Evolutionary conservation across 345 rosid species (phyloP).

Genomic region (Aegle marmelos): DNA sequence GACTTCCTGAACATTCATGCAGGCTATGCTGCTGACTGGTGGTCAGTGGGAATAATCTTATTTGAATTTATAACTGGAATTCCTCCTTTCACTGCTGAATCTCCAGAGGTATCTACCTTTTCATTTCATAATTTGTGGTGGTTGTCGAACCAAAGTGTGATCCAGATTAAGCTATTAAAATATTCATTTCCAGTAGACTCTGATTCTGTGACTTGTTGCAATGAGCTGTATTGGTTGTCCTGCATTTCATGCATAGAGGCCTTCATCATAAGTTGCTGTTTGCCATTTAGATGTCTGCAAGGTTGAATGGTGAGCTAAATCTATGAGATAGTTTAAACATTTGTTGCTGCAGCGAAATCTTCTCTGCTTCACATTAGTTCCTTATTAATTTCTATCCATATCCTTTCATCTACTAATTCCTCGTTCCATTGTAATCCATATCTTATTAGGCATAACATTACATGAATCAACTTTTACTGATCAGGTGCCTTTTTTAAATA

Average conservation of each 20-base stretch:
- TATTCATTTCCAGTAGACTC: background rate
- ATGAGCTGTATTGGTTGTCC: background rate
- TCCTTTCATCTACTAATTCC: background rate
- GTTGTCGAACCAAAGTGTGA: background rate
- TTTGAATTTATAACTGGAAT: conserved; percentile 75
- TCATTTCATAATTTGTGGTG: background rate
- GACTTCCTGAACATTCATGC: conserved; percentile 30
- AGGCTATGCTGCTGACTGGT: conserved; percentile 87
- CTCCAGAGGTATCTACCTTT: conserved; percentile 58
- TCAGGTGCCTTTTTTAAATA: background rate
- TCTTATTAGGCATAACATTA: background rate
- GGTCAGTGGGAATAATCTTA: conserved; percentile 87
- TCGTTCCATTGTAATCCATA: background rate
- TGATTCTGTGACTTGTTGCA: background rate
- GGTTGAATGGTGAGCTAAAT: background rate
- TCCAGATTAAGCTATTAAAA: background rate
- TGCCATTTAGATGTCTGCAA: background rate
- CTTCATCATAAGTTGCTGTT: conserved; percentile 3
- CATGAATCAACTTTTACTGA: background rate
- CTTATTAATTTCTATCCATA: background rate
- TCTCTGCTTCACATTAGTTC: background rate
- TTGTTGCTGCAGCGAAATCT: background rate
- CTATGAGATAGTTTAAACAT: background rate
- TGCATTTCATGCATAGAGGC: background rate
- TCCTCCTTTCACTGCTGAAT: conserved; percentile 73